Conservation (phyloP, 345 rosid species). For the Nephelium lappaceum region DNA sequence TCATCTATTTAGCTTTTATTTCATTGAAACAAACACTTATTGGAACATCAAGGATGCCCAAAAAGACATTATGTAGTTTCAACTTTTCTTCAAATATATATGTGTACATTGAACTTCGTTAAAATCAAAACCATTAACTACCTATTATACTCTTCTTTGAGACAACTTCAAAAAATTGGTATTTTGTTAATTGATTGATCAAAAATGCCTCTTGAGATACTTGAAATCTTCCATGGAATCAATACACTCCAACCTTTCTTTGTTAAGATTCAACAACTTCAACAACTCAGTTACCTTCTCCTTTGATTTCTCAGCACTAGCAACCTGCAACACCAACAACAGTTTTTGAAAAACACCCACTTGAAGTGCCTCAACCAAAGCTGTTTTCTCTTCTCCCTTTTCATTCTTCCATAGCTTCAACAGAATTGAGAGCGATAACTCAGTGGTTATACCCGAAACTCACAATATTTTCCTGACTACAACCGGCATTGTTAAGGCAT, state of each 20-base stretch:
- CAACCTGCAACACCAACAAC: slow-evolving; percentile 72
- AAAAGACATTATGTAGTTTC: not conserved
- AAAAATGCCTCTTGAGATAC: slow-evolving; percentile 72
- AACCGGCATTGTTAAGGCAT: slow-evolving; percentile 61
- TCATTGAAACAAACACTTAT: not conserved
- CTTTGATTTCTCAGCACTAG: slow-evolving; percentile 64
- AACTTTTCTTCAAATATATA: not conserved
- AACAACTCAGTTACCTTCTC: slow-evolving; percentile 67
- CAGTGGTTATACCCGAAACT: too few relatives aligned
- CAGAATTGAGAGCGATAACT: too few relatives aligned
- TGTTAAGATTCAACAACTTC: slow-evolving; percentile 55
- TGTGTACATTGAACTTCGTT: slow-evolving; percentile 13
- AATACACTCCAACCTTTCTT: slow-evolving; percentile 61
- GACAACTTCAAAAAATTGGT: not conserved
- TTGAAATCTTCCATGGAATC: slow-evolving; percentile 66
- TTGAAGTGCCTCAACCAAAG: too few relatives aligned
- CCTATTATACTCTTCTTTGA: not conserved
- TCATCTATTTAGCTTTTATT: not conserved
- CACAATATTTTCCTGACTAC: too few relatives aligned
- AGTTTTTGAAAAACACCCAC: too few relatives aligned
- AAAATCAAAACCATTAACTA: not conserved
- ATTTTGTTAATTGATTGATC: slow-evolving; percentile 16
- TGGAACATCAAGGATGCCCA: not conserved
- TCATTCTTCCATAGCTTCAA: too few relatives aligned
- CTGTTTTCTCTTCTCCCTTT: too few relatives aligned